Evolutionary conservation across 352 stramenopile genomes (phyloP).

Genomic region (Globisporangium perplexum): DNA sequence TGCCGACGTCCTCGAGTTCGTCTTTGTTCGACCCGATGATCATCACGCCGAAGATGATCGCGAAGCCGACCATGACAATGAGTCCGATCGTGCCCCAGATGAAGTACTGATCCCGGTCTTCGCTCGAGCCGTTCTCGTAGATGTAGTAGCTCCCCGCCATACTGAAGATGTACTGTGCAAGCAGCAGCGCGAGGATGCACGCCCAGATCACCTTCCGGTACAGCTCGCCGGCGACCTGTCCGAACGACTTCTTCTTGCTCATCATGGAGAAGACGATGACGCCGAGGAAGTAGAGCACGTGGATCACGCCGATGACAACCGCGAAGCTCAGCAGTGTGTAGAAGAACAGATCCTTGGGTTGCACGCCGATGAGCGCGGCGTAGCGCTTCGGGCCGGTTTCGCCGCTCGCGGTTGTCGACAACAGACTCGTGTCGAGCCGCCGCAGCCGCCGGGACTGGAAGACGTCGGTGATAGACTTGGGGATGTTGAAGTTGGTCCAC

Average conservation of each 20-base stretch:
- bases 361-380: conserved; percentile 55
- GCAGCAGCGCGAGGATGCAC: conserved; percentile 53
- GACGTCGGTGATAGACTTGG: conserved; percentile 34
- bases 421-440: conserved; percentile 23
- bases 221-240: conserved; percentile 46
- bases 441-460: conserved; percentile 19
- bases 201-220: conserved; percentile 84
- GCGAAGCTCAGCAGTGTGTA: conserved; percentile 69
- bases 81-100: conserved; percentile 41
- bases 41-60: conserved; percentile 61
- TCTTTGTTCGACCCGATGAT: conserved; percentile 58
- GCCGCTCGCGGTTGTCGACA: conserved; percentile 16
- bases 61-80: conserved; percentile 37
- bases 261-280: conserved; percentile 38
- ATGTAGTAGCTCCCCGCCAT: conserved; percentile 80
- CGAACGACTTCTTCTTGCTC: conserved; percentile 60
- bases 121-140: conserved; percentile 32
- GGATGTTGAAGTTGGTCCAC: conserved; percentile 86
- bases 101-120: conserved; percentile 26
- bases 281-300: conserved; percentile 57
- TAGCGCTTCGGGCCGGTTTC: conserved; percentile 68
- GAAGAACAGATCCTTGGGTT: conserved; percentile 69
- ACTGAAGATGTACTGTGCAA: conserved; percentile 84
- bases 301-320: conserved; percentile 48
- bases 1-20: conserved; percentile 72